phyloP scores from a whole-genome alignment of 2,329 filamentous ascomycete genomes.

The Eutypella sp. region DNA sequence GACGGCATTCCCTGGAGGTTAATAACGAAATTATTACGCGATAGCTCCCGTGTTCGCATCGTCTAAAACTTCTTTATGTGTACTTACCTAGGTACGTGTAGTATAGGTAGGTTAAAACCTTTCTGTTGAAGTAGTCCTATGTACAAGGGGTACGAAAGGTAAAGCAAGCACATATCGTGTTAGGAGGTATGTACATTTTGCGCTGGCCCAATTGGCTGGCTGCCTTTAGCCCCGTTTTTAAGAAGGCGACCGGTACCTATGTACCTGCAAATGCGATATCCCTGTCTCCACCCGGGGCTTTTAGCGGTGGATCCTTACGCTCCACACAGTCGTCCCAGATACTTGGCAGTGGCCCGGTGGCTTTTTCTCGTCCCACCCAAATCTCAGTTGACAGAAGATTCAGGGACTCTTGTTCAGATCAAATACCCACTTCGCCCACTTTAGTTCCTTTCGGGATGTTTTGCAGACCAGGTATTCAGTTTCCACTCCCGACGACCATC shows the following conservation, averaged over 20 bases:
- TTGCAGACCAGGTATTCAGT: not conserved
- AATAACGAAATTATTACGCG: too few relatives aligned
- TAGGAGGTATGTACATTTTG: too few relatives aligned
- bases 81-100: too few relatives aligned
- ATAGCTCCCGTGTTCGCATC: too few relatives aligned
- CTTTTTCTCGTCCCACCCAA: not conserved
- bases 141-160: too few relatives aligned
- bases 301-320: not conserved
- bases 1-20: too few relatives aligned
- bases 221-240: too few relatives aligned
- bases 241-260: not conserved
- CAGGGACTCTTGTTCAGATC: not conserved
- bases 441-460: conserved; percentile 1
- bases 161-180: too few relatives aligned
- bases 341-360: not conserved
- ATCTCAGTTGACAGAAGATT: not conserved
- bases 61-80: too few relatives aligned
- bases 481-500: not conserved
- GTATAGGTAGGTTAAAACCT: too few relatives aligned
- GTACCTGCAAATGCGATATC: not conserved
- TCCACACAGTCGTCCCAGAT: not conserved
- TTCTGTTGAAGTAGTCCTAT: too few relatives aligned
- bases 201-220: too few relatives aligned
- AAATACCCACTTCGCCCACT: not conserved
- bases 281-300: not conserved